A percentile compares a stretch with the other conserved stretches of the same genome.
phyloP scores from a whole-genome alignment of 345 rosid genomes.

The Excoecaria agallocha region DNA sequence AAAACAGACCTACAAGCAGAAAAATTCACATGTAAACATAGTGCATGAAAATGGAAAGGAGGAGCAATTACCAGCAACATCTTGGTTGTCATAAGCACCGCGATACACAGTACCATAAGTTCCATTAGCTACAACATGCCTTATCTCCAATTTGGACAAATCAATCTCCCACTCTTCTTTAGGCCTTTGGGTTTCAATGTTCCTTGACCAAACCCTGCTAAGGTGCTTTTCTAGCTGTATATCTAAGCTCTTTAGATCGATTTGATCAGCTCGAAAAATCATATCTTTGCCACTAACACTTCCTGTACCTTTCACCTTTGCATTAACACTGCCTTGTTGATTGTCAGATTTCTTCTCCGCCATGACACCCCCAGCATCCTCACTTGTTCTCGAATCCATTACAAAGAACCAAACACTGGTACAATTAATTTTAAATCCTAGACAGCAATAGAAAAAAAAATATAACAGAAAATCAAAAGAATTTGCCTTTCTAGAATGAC shows the following conservation, averaged over 20 bases:
- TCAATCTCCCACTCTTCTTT: conserved; percentile 95
- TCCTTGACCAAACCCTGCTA: conserved; percentile 65
- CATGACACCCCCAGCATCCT: conserved; percentile 30
- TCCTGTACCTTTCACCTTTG: conserved; percentile 54
- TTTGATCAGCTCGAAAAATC: conserved; percentile 64
- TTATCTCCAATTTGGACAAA: conserved; percentile 64
- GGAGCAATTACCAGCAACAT: conserved; percentile 71
- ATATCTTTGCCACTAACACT: conserved; percentile 51
- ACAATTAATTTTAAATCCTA: background rate
- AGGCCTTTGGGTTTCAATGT: conserved; percentile 36
- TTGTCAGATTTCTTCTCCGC: conserved; percentile 17
- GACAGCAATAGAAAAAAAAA: conserved; percentile 5
- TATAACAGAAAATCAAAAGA: conserved; percentile 5
- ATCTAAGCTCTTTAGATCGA: conserved; percentile 85
- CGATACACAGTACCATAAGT: conserved; percentile 81
- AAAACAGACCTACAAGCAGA: background rate
- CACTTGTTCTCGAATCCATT: conserved; percentile 47
- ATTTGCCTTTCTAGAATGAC: conserved; percentile 1
- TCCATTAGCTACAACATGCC: conserved; percentile 64
- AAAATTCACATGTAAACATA: background rate
- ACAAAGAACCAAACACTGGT: conserved; percentile 5
- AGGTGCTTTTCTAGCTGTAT: conserved; percentile 73
- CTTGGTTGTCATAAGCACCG: conserved; percentile 68
- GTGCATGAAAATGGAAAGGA: conserved; percentile 1
- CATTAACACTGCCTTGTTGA: conserved; percentile 25